phyloP scores from a whole-genome alignment of 2,329 filamentous ascomycete genomes.

The Aspergillus clavatus region DNA sequence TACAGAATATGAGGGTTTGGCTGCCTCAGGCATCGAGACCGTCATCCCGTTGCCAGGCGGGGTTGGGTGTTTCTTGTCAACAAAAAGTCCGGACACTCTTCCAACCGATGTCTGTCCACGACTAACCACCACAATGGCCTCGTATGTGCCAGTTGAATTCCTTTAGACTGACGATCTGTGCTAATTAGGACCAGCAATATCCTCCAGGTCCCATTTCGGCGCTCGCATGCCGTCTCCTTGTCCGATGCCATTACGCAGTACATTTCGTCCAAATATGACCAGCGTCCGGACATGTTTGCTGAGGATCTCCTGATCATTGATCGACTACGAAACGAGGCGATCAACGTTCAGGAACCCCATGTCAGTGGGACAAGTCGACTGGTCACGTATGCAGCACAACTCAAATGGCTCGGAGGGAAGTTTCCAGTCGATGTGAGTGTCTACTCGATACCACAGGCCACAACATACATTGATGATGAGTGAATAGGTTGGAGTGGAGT shows the following conservation, averaged over 20 bases:
- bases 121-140: slow-evolving; percentile 27
- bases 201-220: slow-evolving; percentile 81
- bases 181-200: slow-evolving; percentile 35
- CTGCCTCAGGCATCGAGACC: slow-evolving; percentile 25
- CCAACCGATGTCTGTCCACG: slow-evolving; percentile 8
- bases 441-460: background rate
- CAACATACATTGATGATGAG: slow-evolving; percentile 7
- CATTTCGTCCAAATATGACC: slow-evolving; percentile 97
- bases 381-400: slow-evolving; percentile 85
- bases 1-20: slow-evolving; percentile 3
- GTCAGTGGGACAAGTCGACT: slow-evolving; percentile 79
- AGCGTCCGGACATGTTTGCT: slow-evolving; percentile 94
- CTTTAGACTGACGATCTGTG: background rate
- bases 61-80: slow-evolving; percentile 27
- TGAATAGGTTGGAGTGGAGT: slow-evolving; percentile 79
- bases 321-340: slow-evolving; percentile 73
- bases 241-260: slow-evolving; percentile 84
- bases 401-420: slow-evolving; percentile 90
- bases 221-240: slow-evolving; percentile 72
- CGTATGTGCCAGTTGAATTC: slow-evolving; percentile 23
- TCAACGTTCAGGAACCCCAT: slow-evolving; percentile 84
- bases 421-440: slow-evolving; percentile 81
- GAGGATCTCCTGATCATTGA: slow-evolving; percentile 86
- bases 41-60: slow-evolving; percentile 33
- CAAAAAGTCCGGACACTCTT: slow-evolving; percentile 19